Base-by-base conservation (phyloP, 148 eudicot species). In the Rhododendron mucronatum region DNA sequence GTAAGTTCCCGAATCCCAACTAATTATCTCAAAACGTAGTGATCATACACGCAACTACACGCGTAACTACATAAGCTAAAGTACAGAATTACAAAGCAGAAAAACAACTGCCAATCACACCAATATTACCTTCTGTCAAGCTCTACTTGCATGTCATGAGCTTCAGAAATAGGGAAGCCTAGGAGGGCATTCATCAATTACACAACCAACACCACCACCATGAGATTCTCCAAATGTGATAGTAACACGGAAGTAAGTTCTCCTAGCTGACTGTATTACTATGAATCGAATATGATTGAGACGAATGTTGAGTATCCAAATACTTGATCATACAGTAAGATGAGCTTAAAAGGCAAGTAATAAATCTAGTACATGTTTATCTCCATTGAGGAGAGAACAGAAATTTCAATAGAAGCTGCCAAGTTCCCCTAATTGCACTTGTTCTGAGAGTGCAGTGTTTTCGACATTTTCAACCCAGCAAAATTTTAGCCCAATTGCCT, bases 221-320 rank as follows among this genome's bases (percentile, higher is more conserved):
- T 95, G 99, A 90, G 99, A 96, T 87, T 96, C 99, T 50, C 99
- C 98, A 91, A 87, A 96, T 18, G 99, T 96, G 65, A 98, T 94
- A 83, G 95, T n/a, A n/a, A n/a, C 99, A 30, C 99, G 96, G 86
- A 94, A 96, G 87, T 92, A 90, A 78, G 88, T 93, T 81, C 99
- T 96, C 84, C 98, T 98, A 73, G 90, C 91, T 1, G 99, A 98
- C 87, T 89, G 90, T 86, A 96, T 86, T 88, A 89, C 99, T 96
- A 94, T 44, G 23, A 86, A 86, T 75, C 53, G 3, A 88, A 88
- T 55, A 2, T 37, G 41, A 39, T 4, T 4, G 41, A 39, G 5
- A 39, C 0, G 41, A 39, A 39, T 5, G 41, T 39, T 39, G 5
- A 39, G 41, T 39, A 4, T 39, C 41, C 5, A 39, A 39, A 5